Base-by-base conservation (phyloP, 2,329 filamentous ascomycete species). In the Daldinia sp. region DNA sequence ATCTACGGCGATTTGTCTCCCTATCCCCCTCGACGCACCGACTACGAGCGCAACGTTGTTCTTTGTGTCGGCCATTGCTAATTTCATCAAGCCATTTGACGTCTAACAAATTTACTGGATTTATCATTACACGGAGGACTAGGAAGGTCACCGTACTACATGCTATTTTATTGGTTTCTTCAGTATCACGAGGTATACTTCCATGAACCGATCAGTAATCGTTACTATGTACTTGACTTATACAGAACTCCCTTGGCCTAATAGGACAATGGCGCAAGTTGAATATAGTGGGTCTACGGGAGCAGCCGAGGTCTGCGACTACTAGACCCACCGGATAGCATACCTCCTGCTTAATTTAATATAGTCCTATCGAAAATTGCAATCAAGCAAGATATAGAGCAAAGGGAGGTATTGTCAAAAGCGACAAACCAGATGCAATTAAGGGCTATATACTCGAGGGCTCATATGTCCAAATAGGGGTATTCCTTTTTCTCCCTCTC, bases 1-100 rank as follows among this genome's bases (percentile, higher is more conserved):
- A 73, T 93, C 90, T 70, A 96, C 84, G 58, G 92, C 91, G 35
- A 95, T 82, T 75, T 95, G 92, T 37, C 91, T 82, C 45, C 92
- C 92, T 66, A 96, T 94, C 34, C 92, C 92, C 64, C 92, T 81
- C 0, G 91, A 94, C 1, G 90, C 91, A 35, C 91, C 91, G 17
- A 94, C 83, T 3, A 94, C 81, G 17, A 94, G 81, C 17, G 90
- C 90, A 5, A 93, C 90, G 64, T 81, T 81, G 58, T 81, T 75
- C 7, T 32, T 35, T 37, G 45, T 47, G 52, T 51, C 34, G 9
- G 45, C 47, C 58, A 58, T 60, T 39, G 25, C 17, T 54, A 43
- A 37, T 27, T 25, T 11, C n/a, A 50, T 11, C 7, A 39, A 19
- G 4, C 2, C 11, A n/a, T 43, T 43, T 23, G 8, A 43, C 39